These are phyloP conservation scores for Prunus dulcis DNA, from an alignment of 306 rosid species.

Conservation along the genomic window DNA sequence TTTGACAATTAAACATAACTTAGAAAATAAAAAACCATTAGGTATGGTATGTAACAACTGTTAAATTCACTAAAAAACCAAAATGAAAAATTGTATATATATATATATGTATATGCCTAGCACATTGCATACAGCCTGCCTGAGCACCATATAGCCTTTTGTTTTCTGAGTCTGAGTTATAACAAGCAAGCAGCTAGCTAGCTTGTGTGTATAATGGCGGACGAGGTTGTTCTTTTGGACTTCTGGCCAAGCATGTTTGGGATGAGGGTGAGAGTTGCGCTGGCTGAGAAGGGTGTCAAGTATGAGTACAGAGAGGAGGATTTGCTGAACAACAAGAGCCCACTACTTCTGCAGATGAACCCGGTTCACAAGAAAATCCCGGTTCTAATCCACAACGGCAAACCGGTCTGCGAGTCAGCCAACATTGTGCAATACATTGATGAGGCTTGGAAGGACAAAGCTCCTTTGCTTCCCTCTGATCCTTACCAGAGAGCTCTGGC, in stretches of 20 bases:
- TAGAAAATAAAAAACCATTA: too few species aligned
- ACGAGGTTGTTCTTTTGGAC: conserved; percentile 34
- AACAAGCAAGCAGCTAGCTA: not conserved
- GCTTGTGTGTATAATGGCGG: conserved; percentile 7
- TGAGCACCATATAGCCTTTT: too few species aligned
- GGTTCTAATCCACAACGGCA: conserved; percentile 59
- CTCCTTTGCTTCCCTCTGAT: conserved; percentile 35
- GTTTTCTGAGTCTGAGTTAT: not conserved
- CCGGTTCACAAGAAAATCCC: conserved; percentile 53
- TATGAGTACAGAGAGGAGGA: conserved; percentile 36
- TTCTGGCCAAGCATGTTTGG: conserved; percentile 37
- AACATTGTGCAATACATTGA: conserved; percentile 39
- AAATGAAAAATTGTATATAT: too few species aligned
- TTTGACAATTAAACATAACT: too few species aligned
- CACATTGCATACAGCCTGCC: too few species aligned
- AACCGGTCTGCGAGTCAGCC: conserved; percentile 46
- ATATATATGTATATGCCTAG: too few species aligned
- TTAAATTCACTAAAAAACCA: too few species aligned
- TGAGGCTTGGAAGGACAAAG: conserved; percentile 30
- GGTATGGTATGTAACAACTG: too few species aligned
- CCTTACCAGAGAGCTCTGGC: conserved; percentile 40
- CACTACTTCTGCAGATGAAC: conserved; percentile 47
- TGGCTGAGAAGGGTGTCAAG: conserved; percentile 38
- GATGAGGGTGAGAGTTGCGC: conserved; percentile 28
- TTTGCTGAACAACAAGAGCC: conserved; percentile 34